Conservation (phyloP, 2,329 filamentous ascomycete species). For the Lasiodiplodia sp. region DNA sequence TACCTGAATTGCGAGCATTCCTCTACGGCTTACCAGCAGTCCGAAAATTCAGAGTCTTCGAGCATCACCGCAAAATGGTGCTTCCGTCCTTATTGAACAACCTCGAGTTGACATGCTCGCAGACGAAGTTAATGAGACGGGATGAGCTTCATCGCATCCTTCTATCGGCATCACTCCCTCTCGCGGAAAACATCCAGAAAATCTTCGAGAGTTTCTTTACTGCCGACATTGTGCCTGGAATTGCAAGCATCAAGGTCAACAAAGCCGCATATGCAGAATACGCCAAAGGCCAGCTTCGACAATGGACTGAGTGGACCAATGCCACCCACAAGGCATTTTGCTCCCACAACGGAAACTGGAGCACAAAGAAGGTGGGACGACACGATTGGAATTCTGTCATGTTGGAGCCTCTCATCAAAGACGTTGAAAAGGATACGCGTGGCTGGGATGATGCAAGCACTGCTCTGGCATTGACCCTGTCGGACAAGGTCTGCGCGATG, state of each 20-base stretch:
- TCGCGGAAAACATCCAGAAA: neutral
- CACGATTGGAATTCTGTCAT: neutral
- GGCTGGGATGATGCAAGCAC: neutral
- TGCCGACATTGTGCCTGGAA: neutral
- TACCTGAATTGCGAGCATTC: conserved; percentile 32
- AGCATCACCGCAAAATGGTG: conserved; percentile 30
- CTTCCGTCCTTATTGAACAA: conserved; percentile 33
- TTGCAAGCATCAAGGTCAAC: conserved; percentile 2
- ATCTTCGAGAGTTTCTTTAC: neutral
- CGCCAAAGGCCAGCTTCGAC: neutral
- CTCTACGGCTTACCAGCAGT: conserved; percentile 34
- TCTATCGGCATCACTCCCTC: no score
- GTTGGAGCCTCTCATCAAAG: neutral
- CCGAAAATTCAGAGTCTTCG: conserved; percentile 32
- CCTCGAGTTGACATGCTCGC: conserved; percentile 36
- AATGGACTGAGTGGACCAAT: conserved; percentile 2
- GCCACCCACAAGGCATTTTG: conserved; percentile 20
- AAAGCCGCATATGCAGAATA: neutral
- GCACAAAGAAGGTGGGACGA: neutral
- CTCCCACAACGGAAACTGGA: neutral
- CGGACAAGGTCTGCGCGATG: neutral
- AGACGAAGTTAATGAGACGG: conserved; percentile 32
- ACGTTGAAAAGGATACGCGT: neutral
- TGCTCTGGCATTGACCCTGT: neutral
- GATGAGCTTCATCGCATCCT: conserved; percentile 32